Evolutionary conservation across 345 rosid genomes (phyloP).

Genomic region (Pseudoturritis turrita): DNA sequence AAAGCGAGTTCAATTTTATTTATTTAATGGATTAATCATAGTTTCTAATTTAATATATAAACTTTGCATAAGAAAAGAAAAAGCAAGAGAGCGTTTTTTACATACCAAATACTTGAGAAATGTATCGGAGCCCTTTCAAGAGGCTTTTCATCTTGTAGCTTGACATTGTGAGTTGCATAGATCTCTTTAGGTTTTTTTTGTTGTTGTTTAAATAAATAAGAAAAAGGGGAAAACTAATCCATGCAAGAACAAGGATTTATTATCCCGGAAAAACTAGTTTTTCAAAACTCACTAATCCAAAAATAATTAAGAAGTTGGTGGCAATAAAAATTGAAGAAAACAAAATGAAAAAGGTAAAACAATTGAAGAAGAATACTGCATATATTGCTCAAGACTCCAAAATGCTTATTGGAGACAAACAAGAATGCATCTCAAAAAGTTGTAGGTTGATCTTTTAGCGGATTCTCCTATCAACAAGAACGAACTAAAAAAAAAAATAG

Average conservation of each 20-base stretch:
- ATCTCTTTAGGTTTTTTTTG: neutral
- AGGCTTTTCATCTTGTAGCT: conserved; percentile 80
- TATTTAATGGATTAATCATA: too few species aligned
- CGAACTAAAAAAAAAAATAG: neutral
- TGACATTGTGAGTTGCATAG: conserved; percentile 35
- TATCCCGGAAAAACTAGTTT: neutral
- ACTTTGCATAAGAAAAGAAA: too few species aligned
- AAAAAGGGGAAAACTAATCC: neutral
- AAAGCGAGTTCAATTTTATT: neutral
- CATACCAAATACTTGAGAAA: conserved; percentile 74
- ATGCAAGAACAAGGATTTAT: neutral
- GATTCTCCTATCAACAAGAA: conserved; percentile 3
- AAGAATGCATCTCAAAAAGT: conserved; percentile 6
- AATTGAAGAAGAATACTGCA: neutral
- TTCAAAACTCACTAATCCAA: neutral
- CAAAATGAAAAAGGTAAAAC: neutral
- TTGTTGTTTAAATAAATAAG: neutral
- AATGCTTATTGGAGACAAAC: neutral
- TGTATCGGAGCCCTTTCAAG: conserved; percentile 67
- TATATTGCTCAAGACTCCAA: neutral
- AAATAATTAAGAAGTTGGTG: neutral
- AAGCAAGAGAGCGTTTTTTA: neutral
- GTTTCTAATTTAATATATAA: too few species aligned
- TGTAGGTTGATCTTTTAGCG: neutral
- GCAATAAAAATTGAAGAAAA: neutral